A percentile compares a stretch with the other conserved stretches of the same genome.
phyloP scores from a whole-genome alignment of 2,329 filamentous ascomycete species.

The Trichoderma afroharzianum region DNA sequence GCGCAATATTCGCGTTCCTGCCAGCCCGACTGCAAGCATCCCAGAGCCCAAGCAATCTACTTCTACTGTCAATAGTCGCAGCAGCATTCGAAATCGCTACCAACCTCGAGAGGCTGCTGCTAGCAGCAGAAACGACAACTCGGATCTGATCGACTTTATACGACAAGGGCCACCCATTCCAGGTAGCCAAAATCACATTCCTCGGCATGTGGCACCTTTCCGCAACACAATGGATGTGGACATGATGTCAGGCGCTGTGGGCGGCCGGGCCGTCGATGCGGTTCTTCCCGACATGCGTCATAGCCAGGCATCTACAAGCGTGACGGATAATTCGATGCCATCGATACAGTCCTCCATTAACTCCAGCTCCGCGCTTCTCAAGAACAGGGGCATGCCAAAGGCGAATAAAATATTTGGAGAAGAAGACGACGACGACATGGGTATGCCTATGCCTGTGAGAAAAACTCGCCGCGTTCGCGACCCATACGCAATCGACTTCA shows the following conservation, averaged over 20 bases:
- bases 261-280: conserved; percentile 56
- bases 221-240: conserved; percentile 83
- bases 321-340: conserved; percentile 55
- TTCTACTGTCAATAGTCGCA: conserved; percentile 40
- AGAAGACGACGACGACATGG: conserved; percentile 34
- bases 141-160: conserved; percentile 94
- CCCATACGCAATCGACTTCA: conserved; percentile 87
- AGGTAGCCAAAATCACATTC: conserved; percentile 68
- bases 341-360: conserved; percentile 64
- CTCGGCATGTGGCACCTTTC: conserved; percentile 80
- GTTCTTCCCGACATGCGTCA: conserved; percentile 53
- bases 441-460: conserved; percentile 54
- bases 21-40: conserved; percentile 35
- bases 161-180: conserved; percentile 72
- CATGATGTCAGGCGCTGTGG: conserved; percentile 56
- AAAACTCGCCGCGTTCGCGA: conserved; percentile 78
- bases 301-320: conserved; percentile 54
- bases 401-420: conserved; percentile 43
- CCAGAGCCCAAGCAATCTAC: conserved; percentile 36
- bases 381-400: conserved; percentile 35
- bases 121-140: conserved; percentile 62
- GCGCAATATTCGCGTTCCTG: conserved; percentile 32
- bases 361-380: conserved; percentile 68
- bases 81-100: conserved; percentile 45
- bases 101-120: conserved; percentile 69